Evolutionary conservation across 2,329 filamentous ascomycete species (phyloP), one percentile per base, ranked within the genome.

Genomic region (Diaporthe aspalathi): DNA sequence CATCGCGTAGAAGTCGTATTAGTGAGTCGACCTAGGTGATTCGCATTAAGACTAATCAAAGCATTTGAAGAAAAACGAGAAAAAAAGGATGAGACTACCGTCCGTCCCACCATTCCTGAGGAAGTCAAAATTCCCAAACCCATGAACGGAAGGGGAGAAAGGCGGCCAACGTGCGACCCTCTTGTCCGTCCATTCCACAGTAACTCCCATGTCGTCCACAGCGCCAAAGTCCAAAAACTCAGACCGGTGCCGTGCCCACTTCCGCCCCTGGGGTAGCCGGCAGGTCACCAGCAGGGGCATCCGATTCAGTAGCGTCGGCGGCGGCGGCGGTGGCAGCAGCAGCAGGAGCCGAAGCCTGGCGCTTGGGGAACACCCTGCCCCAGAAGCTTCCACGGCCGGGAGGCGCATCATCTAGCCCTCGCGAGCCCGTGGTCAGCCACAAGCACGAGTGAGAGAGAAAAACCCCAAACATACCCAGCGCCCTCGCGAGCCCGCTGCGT

Each of bases 381-480:
- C 71, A 71, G n/a, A 71, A 53, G 1, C 65, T 54, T n/a, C n/a
- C n/a, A 11, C 32, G 65, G 24, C 49, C 45, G 38, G 63, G 7
- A 29, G 43, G 16, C 5, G 20, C 50, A 40, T 65, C 20, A 32
- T 60, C 16, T 20, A 29, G 5, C 20, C 29, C 29, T 35, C 24
- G n/a, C 17, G 27, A 24, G 35, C 9, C 16, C 24, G 20, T n/a
- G 17, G 63, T 66, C n/a, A 70, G 49, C 27, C n/a, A n/a, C n/a
- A 16, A 52, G 0, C 27, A 52, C 17, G 5, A 12, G 47, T 6
- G 3, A 67, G 24, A 54, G 49, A 32, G 8, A 32, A n/a, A n/a
- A n/a, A n/a, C n/a, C n/a, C n/a, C 32, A 24, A 16, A 73, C 71
- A 29, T 69, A 73, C n/a, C 71, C 52, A 49, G 65, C 50, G 52